These are phyloP conservation scores for Lactarius deliciosus DNA, from an alignment of 768 basidiomycete genomes.

Conservation along the genomic window DNA sequence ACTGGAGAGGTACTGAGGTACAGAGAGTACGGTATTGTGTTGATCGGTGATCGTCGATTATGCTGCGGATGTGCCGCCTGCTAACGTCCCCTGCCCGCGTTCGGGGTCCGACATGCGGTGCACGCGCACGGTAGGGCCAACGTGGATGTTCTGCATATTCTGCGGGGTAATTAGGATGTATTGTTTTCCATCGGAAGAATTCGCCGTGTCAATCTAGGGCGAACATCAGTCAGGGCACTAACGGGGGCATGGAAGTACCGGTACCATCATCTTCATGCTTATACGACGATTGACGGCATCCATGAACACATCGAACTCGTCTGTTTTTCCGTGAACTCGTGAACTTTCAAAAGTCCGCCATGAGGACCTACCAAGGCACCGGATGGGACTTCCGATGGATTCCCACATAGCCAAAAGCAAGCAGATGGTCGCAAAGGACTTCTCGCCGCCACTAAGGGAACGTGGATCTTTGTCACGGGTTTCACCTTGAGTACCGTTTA, in stretches of 20 bases:
- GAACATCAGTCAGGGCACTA: constrained; percentile 16
- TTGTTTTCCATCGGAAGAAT: constrained; percentile 83
- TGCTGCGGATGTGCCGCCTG: constrained; percentile 33
- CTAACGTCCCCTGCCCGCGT: constrained; percentile 55
- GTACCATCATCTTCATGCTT: constrained; percentile 93
- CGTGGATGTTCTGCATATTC: constrained; percentile 73
- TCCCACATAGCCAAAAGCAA: constrained; percentile 95
- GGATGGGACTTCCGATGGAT: constrained; percentile 87
- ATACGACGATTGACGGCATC: constrained; percentile 89
- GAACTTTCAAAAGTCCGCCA: background rate
- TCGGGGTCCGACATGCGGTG: constrained; percentile 79
- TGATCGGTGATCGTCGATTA: constrained; percentile 7
- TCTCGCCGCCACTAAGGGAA: constrained; percentile 90
- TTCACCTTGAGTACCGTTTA: constrained; percentile 55
- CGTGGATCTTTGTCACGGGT: constrained; percentile 77
- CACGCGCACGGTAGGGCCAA: constrained; percentile 71
- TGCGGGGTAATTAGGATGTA: constrained; percentile 97
- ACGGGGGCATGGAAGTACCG: constrained; percentile 29
- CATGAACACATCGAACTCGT: constrained; percentile 99
- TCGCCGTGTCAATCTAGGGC: constrained; percentile 82
- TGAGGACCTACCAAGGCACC: constrained; percentile 71
- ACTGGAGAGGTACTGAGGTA: background rate
- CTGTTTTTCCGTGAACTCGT: constrained; percentile 39
- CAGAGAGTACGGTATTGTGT: background rate
- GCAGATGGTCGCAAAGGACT: constrained; percentile 95